A percentile compares a stretch with the other conserved stretches of the same genome.
These are phyloP conservation scores for Boletus eberwhitei DNA, from an alignment of 768 basidiomycete genomes.

Conservation along the genomic window DNA sequence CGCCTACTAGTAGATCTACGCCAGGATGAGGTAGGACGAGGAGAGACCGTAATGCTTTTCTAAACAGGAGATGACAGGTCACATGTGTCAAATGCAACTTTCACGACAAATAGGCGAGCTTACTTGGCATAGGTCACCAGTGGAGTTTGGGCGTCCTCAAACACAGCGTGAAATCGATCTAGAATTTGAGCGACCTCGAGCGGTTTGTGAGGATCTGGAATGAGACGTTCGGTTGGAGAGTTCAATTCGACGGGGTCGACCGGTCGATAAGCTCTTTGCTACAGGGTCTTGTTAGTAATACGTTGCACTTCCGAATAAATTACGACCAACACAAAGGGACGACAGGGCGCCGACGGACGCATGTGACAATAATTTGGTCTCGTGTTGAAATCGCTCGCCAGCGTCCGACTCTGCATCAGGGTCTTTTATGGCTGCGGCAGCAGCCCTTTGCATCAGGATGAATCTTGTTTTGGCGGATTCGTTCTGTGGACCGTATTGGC, in stretches of 20 bases:
- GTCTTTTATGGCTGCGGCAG: constrained; percentile 51
- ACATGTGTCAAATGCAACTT: constrained; percentile 4
- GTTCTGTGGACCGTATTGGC: constrained; percentile 73
- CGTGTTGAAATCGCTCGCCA: constrained; percentile 61
- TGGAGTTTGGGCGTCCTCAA: constrained; percentile 53
- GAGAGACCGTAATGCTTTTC: constrained; percentile 74
- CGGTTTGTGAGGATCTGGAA: constrained; percentile 50
- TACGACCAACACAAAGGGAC: constrained; percentile 74
- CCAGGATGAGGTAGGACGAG: constrained; percentile 57
- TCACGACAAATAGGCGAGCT: constrained; percentile 28
- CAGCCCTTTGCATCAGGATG: constrained; percentile 67
- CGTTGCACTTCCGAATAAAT: neutral
- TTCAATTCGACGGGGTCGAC: constrained; percentile 48
- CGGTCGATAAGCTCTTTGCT: constrained; percentile 80
- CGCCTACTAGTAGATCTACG: constrained; percentile 55
- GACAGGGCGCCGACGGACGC: constrained; percentile 86
- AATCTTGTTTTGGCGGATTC: constrained; percentile 70
- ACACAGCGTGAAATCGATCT: constrained; percentile 66
- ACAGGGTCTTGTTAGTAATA: neutral
- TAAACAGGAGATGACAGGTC: constrained; percentile 27
- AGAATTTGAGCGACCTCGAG: constrained; percentile 52
- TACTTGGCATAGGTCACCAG: constrained; percentile 64
- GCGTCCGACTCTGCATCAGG: constrained; percentile 50
- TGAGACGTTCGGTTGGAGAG: constrained; percentile 61
- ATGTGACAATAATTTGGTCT: constrained; percentile 68